These are phyloP conservation scores for Hypomyces rosellus DNA, from an alignment of 2,329 filamentous ascomycete species.

Conservation along the genomic window DNA sequence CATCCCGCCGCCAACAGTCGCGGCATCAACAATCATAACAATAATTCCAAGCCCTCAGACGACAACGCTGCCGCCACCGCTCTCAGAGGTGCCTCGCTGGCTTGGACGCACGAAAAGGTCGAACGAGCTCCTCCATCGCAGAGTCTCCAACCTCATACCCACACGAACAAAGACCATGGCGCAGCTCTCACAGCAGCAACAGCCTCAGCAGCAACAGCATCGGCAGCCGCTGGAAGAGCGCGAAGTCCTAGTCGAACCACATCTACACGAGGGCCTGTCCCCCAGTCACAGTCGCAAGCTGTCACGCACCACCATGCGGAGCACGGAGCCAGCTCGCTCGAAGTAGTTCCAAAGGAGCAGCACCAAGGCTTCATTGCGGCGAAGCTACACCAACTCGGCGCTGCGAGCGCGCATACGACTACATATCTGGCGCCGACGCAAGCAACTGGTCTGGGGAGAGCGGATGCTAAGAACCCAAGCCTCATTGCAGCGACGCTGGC, in stretches of 20 bases:
- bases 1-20: slow-evolving; percentile 24
- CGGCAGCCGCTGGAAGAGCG: background rate
- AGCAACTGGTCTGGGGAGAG: slow-evolving; percentile 6
- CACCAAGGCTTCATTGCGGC: slow-evolving; percentile 15
- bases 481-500: slow-evolving; percentile 52
- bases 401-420: slow-evolving; percentile 1
- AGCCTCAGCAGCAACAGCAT: background rate
- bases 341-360: background rate
- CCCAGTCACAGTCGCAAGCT: too few relatives aligned
- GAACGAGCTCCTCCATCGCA: background rate
- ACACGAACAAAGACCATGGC: too few relatives aligned
- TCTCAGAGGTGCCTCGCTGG: slow-evolving; percentile 48
- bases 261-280: too few relatives aligned
- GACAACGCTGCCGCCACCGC: slow-evolving; percentile 39
- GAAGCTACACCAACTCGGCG: slow-evolving; percentile 20
- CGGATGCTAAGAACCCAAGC: slow-evolving; percentile 49
- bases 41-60: slow-evolving; percentile 12
- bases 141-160: too few relatives aligned
- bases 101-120: slow-evolving; percentile 24
- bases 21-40: slow-evolving; percentile 19
- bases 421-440: slow-evolving; percentile 12
- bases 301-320: too few relatives aligned
- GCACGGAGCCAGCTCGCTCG: background rate
- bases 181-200: background rate
- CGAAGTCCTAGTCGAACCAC: background rate